Evolutionary conservation across 225 moss, liverwort and hornwort species (phyloP), one percentile per base, ranked within the genome.

Genomic region (Pleurozium schreberi): DNA sequence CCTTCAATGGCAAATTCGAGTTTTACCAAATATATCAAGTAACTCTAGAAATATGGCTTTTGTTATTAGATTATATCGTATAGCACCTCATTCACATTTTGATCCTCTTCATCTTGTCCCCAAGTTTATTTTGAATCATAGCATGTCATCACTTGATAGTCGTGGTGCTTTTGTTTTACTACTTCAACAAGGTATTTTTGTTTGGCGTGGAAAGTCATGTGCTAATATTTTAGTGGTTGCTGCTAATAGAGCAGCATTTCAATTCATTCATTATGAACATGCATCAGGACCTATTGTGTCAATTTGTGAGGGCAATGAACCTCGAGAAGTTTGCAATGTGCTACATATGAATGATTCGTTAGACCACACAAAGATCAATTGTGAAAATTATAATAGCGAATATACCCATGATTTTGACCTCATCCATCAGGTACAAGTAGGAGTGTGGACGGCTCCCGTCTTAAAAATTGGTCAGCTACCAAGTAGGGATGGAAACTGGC

Each of bases 21-120:
- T 98, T 26, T 89, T 94, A 78, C 82, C 88, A 84, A 83, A 87
- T 67, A 57, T 82, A 18, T 81, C 85, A 84, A 90, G 60, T 88
- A 78, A 82, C 5, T 64, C 49, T 78, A 43, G 33, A 65, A 78
- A 85, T 13, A 89, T 85, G 10, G 52, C 64, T 34, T 92, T 93
- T 71, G 27, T 75, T 78, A 77, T 92, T 58, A 88, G 92, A 42
- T 81, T 97, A 87, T 98, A 95, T 86, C 96, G 97, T 34, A 94
- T 98, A 92, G 95, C 96, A n/a, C 96, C 97, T 27, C 92, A 97
- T 65, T 97, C 97, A 31, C 80, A 92, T 9, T 95, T 95, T 83
- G 98, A 98, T 91, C 98, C 98, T 69, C 89, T 95, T 25, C 98
- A 98, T 87, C 91, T 95, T 42, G 95, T 98, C 42, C 95, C 96